Conservation (phyloP, 1,284 basidiomycete genomes). For the Pascua sp. region DNA sequence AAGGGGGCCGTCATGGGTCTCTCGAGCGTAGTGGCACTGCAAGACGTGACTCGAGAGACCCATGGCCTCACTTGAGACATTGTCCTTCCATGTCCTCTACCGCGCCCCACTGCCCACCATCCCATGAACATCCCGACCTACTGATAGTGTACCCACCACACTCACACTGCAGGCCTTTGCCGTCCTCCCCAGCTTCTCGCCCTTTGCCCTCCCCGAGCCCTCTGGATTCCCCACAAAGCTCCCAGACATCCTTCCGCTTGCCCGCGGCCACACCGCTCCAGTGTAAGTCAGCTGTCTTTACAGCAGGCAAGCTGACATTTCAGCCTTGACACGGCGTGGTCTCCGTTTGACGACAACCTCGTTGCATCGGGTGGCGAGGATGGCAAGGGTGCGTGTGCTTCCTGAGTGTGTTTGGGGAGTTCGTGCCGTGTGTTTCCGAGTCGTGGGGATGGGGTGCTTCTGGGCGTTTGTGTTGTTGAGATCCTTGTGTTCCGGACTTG, state of each 20-base stretch:
- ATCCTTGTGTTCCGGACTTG: too few relatives aligned
- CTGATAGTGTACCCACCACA: neutral
- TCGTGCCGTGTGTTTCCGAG: neutral
- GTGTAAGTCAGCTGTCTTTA: slow-evolving; percentile 31
- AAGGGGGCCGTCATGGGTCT: too few relatives aligned
- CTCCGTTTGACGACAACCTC: slow-evolving; percentile 85
- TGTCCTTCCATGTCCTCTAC: neutral
- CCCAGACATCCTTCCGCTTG: slow-evolving; percentile 88
- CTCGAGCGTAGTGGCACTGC: neutral
- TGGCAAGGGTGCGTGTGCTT: slow-evolving; percentile 59
- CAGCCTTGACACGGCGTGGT: slow-evolving; percentile 96
- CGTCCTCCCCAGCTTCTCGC: slow-evolving; percentile 78
- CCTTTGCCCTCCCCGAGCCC: slow-evolving; percentile 57
- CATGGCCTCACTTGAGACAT: neutral
- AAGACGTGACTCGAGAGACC: neutral
- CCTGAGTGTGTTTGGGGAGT: neutral
- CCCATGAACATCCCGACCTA: neutral
- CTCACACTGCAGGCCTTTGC: slow-evolving; percentile 64
- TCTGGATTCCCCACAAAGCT: slow-evolving; percentile 69
- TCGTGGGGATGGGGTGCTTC: neutral
- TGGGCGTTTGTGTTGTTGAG: too few relatives aligned
- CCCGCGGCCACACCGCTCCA: slow-evolving; percentile 63
- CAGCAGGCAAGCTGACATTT: slow-evolving; percentile 49
- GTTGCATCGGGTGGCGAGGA: slow-evolving; percentile 91
- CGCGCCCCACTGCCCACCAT: neutral